These are phyloP conservation scores for Protea cynaroides DNA, from an alignment of 164 flowering plant genomes.

Conservation along the genomic window DNA sequence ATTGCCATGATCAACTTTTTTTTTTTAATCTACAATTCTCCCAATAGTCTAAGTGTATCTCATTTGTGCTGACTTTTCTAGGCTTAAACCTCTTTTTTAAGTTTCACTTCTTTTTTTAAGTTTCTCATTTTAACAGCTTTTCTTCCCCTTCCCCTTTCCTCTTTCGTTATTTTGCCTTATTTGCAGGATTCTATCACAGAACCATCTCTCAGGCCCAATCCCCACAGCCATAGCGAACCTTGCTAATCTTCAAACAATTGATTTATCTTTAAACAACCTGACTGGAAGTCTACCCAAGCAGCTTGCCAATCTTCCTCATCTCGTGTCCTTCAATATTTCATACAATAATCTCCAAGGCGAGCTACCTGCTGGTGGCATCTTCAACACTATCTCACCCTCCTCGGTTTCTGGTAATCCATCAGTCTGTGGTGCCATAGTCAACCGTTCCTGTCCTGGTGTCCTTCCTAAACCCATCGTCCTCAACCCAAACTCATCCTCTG, in stretches of 20 bases:
- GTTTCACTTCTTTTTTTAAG: background rate
- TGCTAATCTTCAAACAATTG: constrained; percentile 49
- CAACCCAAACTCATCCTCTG: constrained; percentile 71
- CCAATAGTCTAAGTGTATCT: too few species aligned
- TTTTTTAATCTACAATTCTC: too few species aligned
- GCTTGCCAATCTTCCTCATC: constrained; percentile 67
- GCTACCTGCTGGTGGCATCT: constrained; percentile 79
- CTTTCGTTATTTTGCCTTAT: constrained; percentile 9
- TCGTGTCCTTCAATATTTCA: constrained; percentile 64
- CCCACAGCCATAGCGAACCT: constrained; percentile 58
- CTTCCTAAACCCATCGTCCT: constrained; percentile 95
- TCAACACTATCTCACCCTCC: constrained; percentile 68
- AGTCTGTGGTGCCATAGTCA: constrained; percentile 72
- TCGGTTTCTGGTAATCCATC: constrained; percentile 74
- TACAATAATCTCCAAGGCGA: constrained; percentile 80
- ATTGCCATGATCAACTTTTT: too few species aligned
- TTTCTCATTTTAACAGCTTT: background rate
- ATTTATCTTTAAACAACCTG: constrained; percentile 67
- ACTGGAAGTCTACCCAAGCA: constrained; percentile 73
- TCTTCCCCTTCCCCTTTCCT: too few species aligned
- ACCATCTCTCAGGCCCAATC: constrained; percentile 60
- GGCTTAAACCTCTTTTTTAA: background rate
- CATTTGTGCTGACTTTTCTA: too few species aligned
- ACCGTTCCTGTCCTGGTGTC: constrained; percentile 72
- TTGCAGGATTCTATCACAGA: constrained; percentile 52